Conservation (phyloP, 129 eudicot genomes). For the Centella asiatica region DNA sequence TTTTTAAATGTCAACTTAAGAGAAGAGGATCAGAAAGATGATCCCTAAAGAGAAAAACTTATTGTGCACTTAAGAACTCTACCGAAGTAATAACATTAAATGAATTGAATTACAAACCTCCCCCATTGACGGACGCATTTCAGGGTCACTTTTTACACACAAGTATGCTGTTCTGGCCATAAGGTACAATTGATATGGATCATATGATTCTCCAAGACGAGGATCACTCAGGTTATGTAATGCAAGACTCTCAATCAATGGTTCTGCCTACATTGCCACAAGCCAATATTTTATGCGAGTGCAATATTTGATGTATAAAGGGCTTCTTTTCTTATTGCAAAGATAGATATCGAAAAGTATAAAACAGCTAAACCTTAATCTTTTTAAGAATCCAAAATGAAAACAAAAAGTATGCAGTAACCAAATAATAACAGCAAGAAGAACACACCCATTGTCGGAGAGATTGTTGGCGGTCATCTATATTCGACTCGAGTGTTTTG, state of each 20-base stretch:
- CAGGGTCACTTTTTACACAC: conserved; percentile 70
- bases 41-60: neutral
- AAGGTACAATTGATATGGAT: conserved; percentile 57
- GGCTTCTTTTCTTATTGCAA: neutral
- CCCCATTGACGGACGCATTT: conserved; percentile 69
- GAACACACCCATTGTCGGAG: conserved; percentile 68
- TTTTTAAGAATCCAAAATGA: neutral
- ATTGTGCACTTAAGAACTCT: neutral
- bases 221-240: conserved; percentile 65
- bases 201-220: conserved; percentile 60
- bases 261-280: conserved; percentile 42
- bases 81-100: neutral
- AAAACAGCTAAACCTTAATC: neutral
- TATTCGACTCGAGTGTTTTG: conserved; percentile 29
- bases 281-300: neutral
- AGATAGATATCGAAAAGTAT: neutral
- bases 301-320: neutral
- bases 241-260: conserved; percentile 57
- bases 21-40: neutral
- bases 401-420: too few relatives aligned
- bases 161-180: conserved; percentile 79
- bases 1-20: neutral
- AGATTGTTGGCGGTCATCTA: conserved; percentile 44
- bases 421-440: conserved; percentile 1
- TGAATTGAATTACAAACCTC: conserved; percentile 35